phyloP scores from a whole-genome alignment of 2,329 filamentous ascomycete genomes.

The Neonectria faginata region DNA sequence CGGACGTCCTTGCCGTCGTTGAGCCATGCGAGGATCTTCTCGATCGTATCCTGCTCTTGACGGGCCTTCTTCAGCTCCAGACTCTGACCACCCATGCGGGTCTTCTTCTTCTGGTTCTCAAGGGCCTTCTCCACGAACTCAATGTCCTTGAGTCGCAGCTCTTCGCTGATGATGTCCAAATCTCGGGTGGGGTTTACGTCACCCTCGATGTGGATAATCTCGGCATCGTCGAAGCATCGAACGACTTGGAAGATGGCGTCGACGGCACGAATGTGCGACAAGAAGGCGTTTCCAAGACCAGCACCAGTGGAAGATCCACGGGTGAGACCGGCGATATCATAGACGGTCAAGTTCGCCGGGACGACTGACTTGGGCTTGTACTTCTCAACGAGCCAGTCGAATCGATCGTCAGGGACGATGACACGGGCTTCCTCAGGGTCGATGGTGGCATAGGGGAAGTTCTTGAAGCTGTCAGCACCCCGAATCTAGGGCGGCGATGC shows the following conservation, averaged over 20 bases:
- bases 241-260: slow-evolving; percentile 99
- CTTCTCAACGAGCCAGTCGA: slow-evolving; percentile 94
- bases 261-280: slow-evolving; percentile 98
- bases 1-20: slow-evolving; percentile 93
- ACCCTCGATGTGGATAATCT: slow-evolving; percentile 99
- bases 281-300: slow-evolving; percentile 96
- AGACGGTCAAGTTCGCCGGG: slow-evolving; percentile 97
- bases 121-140: slow-evolving; percentile 98
- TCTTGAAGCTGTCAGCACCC: slow-evolving; percentile 67
- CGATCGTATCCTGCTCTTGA: slow-evolving; percentile 92
- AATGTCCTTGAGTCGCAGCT: slow-evolving; percentile 97
- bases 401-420: slow-evolving; percentile 94
- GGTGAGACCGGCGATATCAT: slow-evolving; percentile 97
- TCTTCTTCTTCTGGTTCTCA: slow-evolving; percentile 93
- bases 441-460: slow-evolving; percentile 99
- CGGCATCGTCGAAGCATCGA: slow-evolving; percentile 96
- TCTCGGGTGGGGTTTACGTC: slow-evolving; percentile 96
- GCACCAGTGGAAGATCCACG: slow-evolving; percentile 96
- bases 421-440: slow-evolving; percentile 98
- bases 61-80: slow-evolving; percentile 98
- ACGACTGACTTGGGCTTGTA: slow-evolving; percentile 98
- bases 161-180: slow-evolving; percentile 95
- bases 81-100: slow-evolving; percentile 90
- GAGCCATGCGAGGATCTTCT: slow-evolving; percentile 86
- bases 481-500: slow-evolving; percentile 50